Evolutionary conservation across 1,284 basidiomycete species (phyloP), one percentile per base, ranked within the genome.

Genomic region (Ustilago esculenta): DNA sequence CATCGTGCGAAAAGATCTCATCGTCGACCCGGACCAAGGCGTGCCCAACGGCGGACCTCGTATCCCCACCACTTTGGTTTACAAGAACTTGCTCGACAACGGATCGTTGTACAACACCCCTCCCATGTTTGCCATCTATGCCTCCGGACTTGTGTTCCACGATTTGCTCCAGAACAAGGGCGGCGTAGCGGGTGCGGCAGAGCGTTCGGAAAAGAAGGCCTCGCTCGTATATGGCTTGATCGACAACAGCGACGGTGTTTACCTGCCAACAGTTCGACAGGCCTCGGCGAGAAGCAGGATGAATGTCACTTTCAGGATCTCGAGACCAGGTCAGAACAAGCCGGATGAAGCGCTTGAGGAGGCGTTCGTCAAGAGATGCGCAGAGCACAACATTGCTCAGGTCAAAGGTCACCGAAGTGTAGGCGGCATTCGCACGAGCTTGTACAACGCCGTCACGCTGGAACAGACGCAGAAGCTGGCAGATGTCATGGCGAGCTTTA

Each of bases 401-500:
- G 74, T 80, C 39, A 63, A 73, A 42, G 75, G 79, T 12, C 67
- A 76, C 76, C 45, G 68, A 42, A 72, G 65, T 17, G 67, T 82
- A 35, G 77, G 68, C 64, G 80, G 94, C 14, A 90, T 96, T 54
- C 90, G 96, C 15, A 88, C 91, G 4, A 96, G 93, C 17, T 84
- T 98, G 6, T 99, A 99, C 85, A 99, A 99, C 70, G 94, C 95
- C 9, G 86, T 98, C 63, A 90, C 90, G 1, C 88, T 94, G 68
- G 89, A 92, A 58, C 88, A 92, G 66, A 85, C 86, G 4, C 64
- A 84, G 59, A 80, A 75, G 15, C 73, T 87, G 23, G 84, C 83
- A 42, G 81, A 82, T 9, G 86, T 86, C 67, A 86, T 87, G 81
- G 71, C 81, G 32, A 72, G 77, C 10, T 86, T 85, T 23, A 40